Conservation (phyloP, 1,139 yeast genomes). For the Debaryomyces fabryi region DNA sequence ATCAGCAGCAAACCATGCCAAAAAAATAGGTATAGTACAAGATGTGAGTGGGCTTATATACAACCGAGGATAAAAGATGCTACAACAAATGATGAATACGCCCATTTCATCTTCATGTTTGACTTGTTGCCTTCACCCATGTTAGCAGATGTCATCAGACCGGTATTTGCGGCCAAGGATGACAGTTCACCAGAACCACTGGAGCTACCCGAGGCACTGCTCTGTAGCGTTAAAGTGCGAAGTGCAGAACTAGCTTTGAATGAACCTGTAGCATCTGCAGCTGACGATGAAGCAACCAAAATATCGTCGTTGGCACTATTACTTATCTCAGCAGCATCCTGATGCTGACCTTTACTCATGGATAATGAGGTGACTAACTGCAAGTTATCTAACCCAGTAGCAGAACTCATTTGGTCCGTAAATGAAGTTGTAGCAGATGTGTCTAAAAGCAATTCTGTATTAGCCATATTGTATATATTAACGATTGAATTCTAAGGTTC, state of each 20-base stretch:
- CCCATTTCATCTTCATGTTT: background rate
- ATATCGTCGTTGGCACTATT: slow-evolving; percentile 9
- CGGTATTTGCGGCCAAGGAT: background rate
- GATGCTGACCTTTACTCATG: background rate
- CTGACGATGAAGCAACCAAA: slow-evolving; percentile 4
- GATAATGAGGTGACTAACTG: slow-evolving; percentile 9
- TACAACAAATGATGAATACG: background rate
- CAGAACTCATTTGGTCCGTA: background rate
- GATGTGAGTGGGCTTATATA: background rate
- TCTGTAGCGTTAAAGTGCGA: slow-evolving; percentile 10
- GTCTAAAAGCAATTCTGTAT: slow-evolving; percentile 2
- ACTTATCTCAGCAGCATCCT: slow-evolving; percentile 1
- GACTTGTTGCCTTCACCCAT: background rate
- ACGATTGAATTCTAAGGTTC: background rate
- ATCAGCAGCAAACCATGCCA: background rate
- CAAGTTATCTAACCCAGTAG: slow-evolving; percentile 4
- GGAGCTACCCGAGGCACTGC: background rate
- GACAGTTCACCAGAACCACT: background rate
- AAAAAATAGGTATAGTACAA: background rate
- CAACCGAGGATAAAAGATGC: slow-evolving; percentile 3
- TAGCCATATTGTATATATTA: background rate
- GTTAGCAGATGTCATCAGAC: background rate
- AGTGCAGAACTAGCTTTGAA: slow-evolving; percentile 11
- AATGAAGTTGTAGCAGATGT: slow-evolving; percentile 2
- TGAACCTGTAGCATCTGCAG: slow-evolving; percentile 9